Evolutionary conservation across 345 rosid species (phyloP), one percentile per base, ranked within the genome.

Genomic region (Cardiospermum halicacabum): DNA sequence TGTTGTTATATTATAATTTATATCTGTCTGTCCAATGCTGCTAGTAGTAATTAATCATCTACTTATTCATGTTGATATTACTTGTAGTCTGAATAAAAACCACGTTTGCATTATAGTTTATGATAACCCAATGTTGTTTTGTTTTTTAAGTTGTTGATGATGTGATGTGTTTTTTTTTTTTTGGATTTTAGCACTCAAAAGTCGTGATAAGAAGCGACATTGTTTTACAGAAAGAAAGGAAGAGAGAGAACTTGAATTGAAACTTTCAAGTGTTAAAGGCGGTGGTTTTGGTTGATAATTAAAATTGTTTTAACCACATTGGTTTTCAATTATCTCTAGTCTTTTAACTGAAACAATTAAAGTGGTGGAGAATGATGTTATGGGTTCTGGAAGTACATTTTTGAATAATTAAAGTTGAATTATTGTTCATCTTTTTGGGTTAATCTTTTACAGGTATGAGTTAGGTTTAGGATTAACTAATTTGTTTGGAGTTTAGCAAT

Each of bases 191-290:
- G 25, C 0, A 2, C 40, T 10, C 59, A 13, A 62, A 51, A 71
- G 53, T 54, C 51, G 68, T 39, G 50, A 19, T 50, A 31, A 30
- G 4, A 40, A n/a, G n/a, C 51, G 36, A 10, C 21, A 47, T 22
- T 32, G 32, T 66, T 26, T 58, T 58, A 56, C 60, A 43, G 59
- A 13, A 25, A 27, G 22, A 59, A 19, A 8, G 15, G 56, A 51
- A 26, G n/a, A 51, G 16, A 51, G 5, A 22, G 56, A n/a, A n/a
- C n/a, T n/a, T n/a, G n/a, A n/a, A 15, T 36, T 53, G 32, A 19
- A 64, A 64, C 4, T 26, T 40, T 26, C 16, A 37, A 39, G 21
- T 10, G 51, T 26, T 2, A 1, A 9, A 40, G 21, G 59, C n/a
- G n/a, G 30, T 28, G 7, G 37, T 11, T 11, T n/a, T 27, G n/a